A percentile compares a stretch with the other conserved stretches of the same genome.
Evolutionary conservation across 768 basidiomycete genomes (phyloP).

Genomic region (Kwoniella europaea): DNA sequence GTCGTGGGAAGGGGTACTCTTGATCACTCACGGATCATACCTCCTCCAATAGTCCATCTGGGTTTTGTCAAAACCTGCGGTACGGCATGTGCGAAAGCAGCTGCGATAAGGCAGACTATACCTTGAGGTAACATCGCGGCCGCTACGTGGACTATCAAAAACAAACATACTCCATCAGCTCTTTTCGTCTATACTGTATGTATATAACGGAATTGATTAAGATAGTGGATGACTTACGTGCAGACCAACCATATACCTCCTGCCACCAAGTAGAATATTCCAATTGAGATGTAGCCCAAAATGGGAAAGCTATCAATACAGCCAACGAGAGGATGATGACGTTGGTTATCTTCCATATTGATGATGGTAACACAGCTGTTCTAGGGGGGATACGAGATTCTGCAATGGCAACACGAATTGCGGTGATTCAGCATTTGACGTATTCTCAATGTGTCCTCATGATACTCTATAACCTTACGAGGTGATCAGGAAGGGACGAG

Average conservation of each 20-base stretch:
- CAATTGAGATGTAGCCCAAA: conserved; percentile 50
- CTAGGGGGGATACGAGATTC: conserved; percentile 60
- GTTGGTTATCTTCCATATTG: conserved; percentile 47
- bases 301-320: conserved; percentile 27
- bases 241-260: conserved; percentile 30
- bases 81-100: conserved; percentile 23
- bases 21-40: conserved; percentile 28
- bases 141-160: conserved; percentile 33
- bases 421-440: not conserved
- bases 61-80: conserved; percentile 41
- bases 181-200: no score
- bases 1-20: no score
- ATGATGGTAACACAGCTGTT: conserved; percentile 56
- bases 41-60: conserved; percentile 30
- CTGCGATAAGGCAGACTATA: conserved; percentile 35
- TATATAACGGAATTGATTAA: no score
- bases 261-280: conserved; percentile 43
- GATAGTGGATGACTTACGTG: conserved; percentile 9
- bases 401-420: not conserved
- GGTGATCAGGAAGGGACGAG: no score
- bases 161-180: no score
- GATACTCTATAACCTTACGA: no score
- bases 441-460: not conserved
- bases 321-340: conserved; percentile 31
- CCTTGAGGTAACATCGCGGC: conserved; percentile 50